These are phyloP conservation scores for Eimeria praecox DNA, from an alignment of 169 alveolate genomes.

Conservation along the genomic window DNA sequence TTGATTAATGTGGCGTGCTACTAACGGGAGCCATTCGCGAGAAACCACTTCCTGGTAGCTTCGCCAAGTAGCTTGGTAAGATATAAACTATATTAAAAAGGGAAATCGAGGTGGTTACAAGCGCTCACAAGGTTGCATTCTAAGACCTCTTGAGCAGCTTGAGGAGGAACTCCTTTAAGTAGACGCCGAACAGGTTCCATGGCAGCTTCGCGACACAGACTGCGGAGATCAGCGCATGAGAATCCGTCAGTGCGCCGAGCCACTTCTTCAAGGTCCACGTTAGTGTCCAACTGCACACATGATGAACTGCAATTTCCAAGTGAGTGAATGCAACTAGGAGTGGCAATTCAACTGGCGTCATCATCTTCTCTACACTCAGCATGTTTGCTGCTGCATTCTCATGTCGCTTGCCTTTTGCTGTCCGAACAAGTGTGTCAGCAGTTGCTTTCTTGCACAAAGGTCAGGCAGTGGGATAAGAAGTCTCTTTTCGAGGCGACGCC, in stretches of 20 bases:
- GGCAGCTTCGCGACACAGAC: conserved; percentile 81
- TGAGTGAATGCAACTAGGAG: background rate
- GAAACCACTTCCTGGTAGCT: too few relatives aligned
- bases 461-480: conserved; percentile 94
- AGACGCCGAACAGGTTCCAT: conserved; percentile 80
- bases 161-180: conserved; percentile 13
- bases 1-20: background rate
- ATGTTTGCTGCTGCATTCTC: background rate
- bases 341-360: background rate
- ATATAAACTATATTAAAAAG: background rate
- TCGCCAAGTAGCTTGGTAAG: background rate
- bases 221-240: conserved; percentile 80
- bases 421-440: conserved; percentile 49
- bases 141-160: background rate
- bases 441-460: conserved; percentile 3
- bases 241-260: conserved; percentile 76
- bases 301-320: background rate
- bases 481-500: conserved; percentile 96
- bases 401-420: conserved; percentile 32
- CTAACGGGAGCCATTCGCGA: background rate
- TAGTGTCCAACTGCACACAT: conserved; percentile 59
- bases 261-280: conserved; percentile 26
- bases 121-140: background rate
- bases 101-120: background rate
- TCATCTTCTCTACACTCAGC: background rate